These are phyloP conservation scores for Mycena kentingensis DNA, from an alignment of 768 basidiomycete species.

Conservation along the genomic window DNA sequence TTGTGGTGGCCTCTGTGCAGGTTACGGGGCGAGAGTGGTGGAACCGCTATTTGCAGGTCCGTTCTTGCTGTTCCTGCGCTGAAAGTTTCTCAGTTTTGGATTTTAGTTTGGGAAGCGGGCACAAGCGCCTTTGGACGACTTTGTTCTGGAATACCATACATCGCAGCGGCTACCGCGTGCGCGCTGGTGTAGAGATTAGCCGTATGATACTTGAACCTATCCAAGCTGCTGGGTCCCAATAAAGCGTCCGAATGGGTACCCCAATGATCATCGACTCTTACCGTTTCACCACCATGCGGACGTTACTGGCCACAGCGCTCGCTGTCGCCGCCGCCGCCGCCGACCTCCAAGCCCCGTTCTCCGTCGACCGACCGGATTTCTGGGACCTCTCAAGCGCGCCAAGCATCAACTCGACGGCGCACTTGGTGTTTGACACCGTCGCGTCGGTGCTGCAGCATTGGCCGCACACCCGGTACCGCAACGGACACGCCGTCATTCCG, in stretches of 20 bases:
- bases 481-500: slow-evolving; percentile 28
- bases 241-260: no score
- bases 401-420: slow-evolving; percentile 1
- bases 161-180: not conserved
- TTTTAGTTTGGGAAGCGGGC: not conserved
- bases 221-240: no score
- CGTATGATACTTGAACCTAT: no score
- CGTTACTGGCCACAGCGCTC: no score
- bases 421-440: slow-evolving; percentile 12
- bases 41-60: not conserved
- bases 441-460: slow-evolving; percentile 31
- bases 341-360: no score
- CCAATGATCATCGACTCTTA: no score
- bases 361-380: no score
- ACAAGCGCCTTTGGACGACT: not conserved
- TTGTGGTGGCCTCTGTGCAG: not conserved
- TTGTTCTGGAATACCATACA: not conserved
- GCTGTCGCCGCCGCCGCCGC: no score
- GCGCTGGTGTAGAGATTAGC: not conserved
- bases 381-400: no score
- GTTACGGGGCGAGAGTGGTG: not conserved
- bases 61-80: not conserved
- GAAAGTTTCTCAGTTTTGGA: not conserved
- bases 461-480: slow-evolving; percentile 38
- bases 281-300: no score